Percentiles rank a stretch among this genome's conserved stretches.
phyloP scores from a whole-genome alignment of 495 filamentous ascomycete species.

The Letharia lupina region DNA sequence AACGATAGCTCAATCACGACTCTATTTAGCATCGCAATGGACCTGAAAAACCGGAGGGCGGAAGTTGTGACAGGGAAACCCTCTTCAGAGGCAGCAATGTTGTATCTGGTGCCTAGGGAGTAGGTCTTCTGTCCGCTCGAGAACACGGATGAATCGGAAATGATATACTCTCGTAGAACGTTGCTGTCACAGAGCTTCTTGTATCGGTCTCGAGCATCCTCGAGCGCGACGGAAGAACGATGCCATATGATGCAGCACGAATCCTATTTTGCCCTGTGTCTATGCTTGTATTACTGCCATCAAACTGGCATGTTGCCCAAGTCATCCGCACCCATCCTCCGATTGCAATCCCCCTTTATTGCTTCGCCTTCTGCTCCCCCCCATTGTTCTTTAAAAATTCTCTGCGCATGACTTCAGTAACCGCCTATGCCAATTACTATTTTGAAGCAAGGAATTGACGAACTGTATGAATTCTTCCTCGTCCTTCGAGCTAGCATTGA shows the following conservation, averaged over 20 bases:
- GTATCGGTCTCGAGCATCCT: not conserved
- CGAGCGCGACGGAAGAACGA: not conserved
- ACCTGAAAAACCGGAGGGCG: slow-evolving; percentile 16
- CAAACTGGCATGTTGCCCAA: not conserved
- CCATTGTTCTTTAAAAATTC: slow-evolving; percentile 69
- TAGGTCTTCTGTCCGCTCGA: not conserved
- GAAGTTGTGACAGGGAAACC: slow-evolving; percentile 20
- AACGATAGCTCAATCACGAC: slow-evolving; percentile 18
- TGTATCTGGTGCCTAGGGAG: not conserved
- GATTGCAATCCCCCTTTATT: slow-evolving; percentile 23
- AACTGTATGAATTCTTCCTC: slow-evolving; percentile 98
- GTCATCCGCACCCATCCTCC: not conserved
- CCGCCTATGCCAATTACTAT: slow-evolving; percentile 23
- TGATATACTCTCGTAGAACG: not conserved
- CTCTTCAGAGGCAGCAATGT: not conserved
- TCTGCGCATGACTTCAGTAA: slow-evolving; percentile 36
- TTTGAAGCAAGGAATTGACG: not conserved
- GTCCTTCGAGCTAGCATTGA: slow-evolving; percentile 81
- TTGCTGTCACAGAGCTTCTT: not conserved
- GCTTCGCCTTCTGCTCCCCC: slow-evolving; percentile 60
- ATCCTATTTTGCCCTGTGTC: not conserved
- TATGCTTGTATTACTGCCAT: not conserved
- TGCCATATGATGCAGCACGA: not conserved
- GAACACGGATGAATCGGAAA: not conserved
- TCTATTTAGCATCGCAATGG: slow-evolving; percentile 24